Base-by-base conservation (phyloP, 2,329 filamentous ascomycete species). In the Knufia fluminis region DNA sequence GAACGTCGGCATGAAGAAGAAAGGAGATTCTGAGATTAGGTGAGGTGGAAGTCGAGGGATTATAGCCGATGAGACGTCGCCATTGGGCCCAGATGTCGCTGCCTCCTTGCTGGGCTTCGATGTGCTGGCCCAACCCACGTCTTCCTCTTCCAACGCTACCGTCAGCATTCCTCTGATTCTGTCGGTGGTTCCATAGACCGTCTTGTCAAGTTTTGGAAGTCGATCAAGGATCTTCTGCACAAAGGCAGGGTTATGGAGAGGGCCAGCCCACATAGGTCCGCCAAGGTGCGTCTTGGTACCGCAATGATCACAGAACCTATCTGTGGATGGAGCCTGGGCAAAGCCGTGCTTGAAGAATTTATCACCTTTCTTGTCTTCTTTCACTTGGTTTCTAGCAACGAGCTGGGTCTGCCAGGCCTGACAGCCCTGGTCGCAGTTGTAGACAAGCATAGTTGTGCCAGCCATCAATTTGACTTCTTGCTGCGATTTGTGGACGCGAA, bases 211-310 rank as follows among this genome's bases (percentile, higher is more conserved):
- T 3, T 73, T 68, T 1, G 86, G 81, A 7, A 95, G 74, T 50
- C 83, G 77, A 38, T 81, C 77, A 14, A 98, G 74, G 20, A 98
- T 81, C 49, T 78, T 79, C 61, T 85, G 78, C 53, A 98, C 80
- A 62, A 96, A 98, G 1, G 81, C 78, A 4, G 80, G 76, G 39
- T 89, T 89, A 67, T 98, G 92, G 7, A 98, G 71, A 17, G 85
- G 85, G 1, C 92, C 92, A 28, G 80, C 90, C 71, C 90, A 98
- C 91, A 98, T 97, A 0, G 92, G 92, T 1, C 92, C 92, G 3
- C 82, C 85, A 12, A 97, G 66, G 66, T 97, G 92, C 68, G 84
- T 94, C 63, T 85, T 91, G 62, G 78, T 81, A 7, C 84, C 86
- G 63, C 92, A 98, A 64, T 97, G 88, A 52, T 81, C 76, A 66